phyloP scores from a whole-genome alignment of 257 asterid species.

The Parsonsia alboflavescens region DNA sequence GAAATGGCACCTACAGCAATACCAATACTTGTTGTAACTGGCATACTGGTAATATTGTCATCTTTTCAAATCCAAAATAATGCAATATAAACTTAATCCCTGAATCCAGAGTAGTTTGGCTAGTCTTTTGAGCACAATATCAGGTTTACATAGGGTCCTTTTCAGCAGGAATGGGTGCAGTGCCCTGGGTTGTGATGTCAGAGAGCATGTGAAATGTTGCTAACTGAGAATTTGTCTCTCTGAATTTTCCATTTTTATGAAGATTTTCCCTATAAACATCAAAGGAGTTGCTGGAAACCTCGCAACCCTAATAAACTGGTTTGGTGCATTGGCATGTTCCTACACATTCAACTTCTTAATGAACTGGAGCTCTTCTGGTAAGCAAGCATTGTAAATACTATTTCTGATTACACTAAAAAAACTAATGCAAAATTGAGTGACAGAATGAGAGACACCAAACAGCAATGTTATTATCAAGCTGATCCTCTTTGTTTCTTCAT shows the following conservation, averaged over 20 bases:
- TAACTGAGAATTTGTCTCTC: slow-evolving; percentile 8
- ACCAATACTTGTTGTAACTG: slow-evolving; percentile 74
- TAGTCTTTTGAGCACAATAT: slow-evolving; percentile 7
- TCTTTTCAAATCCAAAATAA: not conserved
- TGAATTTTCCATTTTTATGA: slow-evolving; percentile 8
- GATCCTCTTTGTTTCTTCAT: not conserved
- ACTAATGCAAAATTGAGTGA: too few relatives aligned
- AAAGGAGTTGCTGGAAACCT: slow-evolving; percentile 94
- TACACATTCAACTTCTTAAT: slow-evolving; percentile 89
- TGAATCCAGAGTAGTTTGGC: not conserved
- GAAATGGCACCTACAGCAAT: slow-evolving; percentile 51
- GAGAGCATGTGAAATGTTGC: slow-evolving; percentile 31
- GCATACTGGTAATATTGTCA: slow-evolving; percentile 61
- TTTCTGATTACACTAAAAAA: too few relatives aligned
- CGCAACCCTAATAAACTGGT: slow-evolving; percentile 91
- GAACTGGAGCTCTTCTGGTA: slow-evolving; percentile 86
- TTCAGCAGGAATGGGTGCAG: slow-evolving; percentile 96
- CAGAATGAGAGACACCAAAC: too few relatives aligned
- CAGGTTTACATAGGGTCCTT: slow-evolving; percentile 83
- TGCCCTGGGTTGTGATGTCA: slow-evolving; percentile 99
- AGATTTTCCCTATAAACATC: slow-evolving; percentile 89
- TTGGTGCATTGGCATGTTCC: slow-evolving; percentile 89
- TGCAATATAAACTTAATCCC: not conserved
- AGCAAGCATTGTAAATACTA: slow-evolving; percentile 12
- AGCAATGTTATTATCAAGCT: too few relatives aligned